Percentiles rank a stretch among this genome's conserved stretches.
phyloP scores from a whole-genome alignment of 1,284 basidiomycete species.

The Sparassis latifolia region DNA sequence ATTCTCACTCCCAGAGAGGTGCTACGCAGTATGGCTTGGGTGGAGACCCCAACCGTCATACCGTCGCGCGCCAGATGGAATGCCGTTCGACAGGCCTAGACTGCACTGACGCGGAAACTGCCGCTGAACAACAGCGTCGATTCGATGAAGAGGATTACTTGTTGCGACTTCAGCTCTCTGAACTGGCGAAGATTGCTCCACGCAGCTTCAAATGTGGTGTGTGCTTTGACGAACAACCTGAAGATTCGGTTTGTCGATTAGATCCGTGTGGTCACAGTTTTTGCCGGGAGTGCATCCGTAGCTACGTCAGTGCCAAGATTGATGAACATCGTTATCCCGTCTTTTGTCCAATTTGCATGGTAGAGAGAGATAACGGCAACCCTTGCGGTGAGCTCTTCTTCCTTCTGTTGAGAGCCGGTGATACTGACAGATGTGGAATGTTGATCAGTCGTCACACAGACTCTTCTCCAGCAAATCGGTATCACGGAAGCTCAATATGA shows the following conservation, averaged over 20 bases:
- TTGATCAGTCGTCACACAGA: no score
- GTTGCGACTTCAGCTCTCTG: conserved; percentile 30
- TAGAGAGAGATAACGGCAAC: conserved; percentile 7
- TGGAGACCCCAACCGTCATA: no score
- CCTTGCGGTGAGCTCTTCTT: no score
- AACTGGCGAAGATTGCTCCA: conserved; percentile 27
- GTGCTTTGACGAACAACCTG: conserved; percentile 45
- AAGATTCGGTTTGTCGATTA: conserved; percentile 40
- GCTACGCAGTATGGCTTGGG: no score
- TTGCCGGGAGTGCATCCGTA: conserved; percentile 47
- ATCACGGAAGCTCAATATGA: conserved; percentile 40
- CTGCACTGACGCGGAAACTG: conserved; percentile 18
- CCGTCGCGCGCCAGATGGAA: no score
- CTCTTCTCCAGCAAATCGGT: conserved; percentile 40
- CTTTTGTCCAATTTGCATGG: conserved; percentile 49
- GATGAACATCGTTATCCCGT: conserved; percentile 53
- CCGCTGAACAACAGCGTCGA: conserved; percentile 33
- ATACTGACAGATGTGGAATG: no score
- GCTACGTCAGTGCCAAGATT: conserved; percentile 40
- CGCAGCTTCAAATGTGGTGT: conserved; percentile 46
- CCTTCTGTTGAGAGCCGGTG: no score
- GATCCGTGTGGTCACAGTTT: conserved; percentile 46
- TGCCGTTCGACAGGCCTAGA: no score
- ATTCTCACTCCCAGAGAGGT: no score
- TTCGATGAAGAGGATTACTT: conserved; percentile 40